These are phyloP conservation scores for Gossypium anomalum DNA, from an alignment of 345 rosid species.

Conservation along the genomic window DNA sequence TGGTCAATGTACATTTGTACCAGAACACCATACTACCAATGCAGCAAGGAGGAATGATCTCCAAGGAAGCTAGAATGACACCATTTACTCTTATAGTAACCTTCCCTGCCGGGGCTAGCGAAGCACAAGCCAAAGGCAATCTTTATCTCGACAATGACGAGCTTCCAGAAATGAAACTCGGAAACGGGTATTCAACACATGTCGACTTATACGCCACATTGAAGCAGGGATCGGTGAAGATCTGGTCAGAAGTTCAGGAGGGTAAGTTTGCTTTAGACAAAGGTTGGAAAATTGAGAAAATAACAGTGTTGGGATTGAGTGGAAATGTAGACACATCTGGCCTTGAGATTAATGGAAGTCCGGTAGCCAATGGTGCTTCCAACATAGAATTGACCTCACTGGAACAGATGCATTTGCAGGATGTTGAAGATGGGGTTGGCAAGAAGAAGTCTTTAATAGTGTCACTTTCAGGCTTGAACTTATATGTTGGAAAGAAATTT, in stretches of 20 bases:
- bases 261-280: slow-evolving; percentile 65
- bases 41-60: slow-evolving; percentile 85
- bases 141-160: slow-evolving; percentile 81
- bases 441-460: slow-evolving; percentile 51
- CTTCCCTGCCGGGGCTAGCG: slow-evolving; percentile 62
- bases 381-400: slow-evolving; percentile 32
- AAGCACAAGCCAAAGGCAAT: slow-evolving; percentile 68
- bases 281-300: slow-evolving; percentile 69
- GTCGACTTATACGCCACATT: slow-evolving; percentile 59
- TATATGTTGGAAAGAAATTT: slow-evolving; percentile 71
- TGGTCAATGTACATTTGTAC: slow-evolving; percentile 77
- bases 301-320: slow-evolving; percentile 63
- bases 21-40: slow-evolving; percentile 79
- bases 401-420: slow-evolving; percentile 41
- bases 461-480: slow-evolving; percentile 48
- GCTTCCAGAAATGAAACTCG: slow-evolving; percentile 86
- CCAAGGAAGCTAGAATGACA: slow-evolving; percentile 78
- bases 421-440: slow-evolving; percentile 30
- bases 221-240: slow-evolving; percentile 52
- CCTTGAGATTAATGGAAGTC: slow-evolving; percentile 47
- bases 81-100: slow-evolving; percentile 71
- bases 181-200: slow-evolving; percentile 58
- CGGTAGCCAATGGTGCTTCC: slow-evolving; percentile 12
- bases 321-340: slow-evolving; percentile 39
- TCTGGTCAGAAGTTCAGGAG: slow-evolving; percentile 82